Conservation (phyloP, 495 filamentous ascomycete genomes). For the Penicillium daleae region DNA sequence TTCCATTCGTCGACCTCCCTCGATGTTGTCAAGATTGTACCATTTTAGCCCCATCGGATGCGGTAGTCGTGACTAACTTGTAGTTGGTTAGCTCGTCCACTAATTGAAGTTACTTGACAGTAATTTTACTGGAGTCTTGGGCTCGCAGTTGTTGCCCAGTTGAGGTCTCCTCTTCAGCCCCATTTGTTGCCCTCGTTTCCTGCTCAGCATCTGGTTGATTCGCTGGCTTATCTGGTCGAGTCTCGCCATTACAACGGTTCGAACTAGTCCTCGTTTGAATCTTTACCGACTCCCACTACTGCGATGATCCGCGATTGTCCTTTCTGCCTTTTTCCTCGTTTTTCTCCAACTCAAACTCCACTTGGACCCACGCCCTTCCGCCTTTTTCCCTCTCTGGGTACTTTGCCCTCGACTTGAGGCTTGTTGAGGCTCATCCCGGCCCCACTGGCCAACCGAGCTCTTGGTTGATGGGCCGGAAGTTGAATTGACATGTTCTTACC, state of each 20-base stretch:
- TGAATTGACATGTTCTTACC: not conserved
- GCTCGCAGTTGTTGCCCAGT: conserved; percentile 1
- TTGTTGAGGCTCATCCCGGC: conserved; percentile 27
- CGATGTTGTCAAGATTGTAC: not conserved
- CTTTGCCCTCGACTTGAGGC: conserved; percentile 5
- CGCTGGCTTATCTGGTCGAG: not conserved
- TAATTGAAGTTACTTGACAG: no score
- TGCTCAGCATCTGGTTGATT: not conserved
- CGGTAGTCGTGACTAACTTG: not conserved
- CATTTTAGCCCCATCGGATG: not conserved
- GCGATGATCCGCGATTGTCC: not conserved
- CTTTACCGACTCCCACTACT: not conserved
- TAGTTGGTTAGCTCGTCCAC: no score
- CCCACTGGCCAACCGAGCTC: conserved; percentile 16
- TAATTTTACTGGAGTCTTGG: no score
- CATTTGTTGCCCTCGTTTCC: not conserved
- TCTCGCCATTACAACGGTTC: not conserved
- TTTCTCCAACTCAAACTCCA: not conserved
- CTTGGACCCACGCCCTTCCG: conserved; percentile 2
- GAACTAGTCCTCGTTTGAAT: not conserved
- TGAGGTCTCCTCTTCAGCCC: not conserved
- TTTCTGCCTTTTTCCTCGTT: not conserved
- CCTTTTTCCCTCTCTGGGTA: not conserved
- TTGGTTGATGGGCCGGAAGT: conserved; percentile 6
- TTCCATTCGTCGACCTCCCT: not conserved